These are phyloP conservation scores for Penicillium griseofulvum DNA, from an alignment of 2,329 filamentous ascomycete genomes.

Conservation along the genomic window DNA sequence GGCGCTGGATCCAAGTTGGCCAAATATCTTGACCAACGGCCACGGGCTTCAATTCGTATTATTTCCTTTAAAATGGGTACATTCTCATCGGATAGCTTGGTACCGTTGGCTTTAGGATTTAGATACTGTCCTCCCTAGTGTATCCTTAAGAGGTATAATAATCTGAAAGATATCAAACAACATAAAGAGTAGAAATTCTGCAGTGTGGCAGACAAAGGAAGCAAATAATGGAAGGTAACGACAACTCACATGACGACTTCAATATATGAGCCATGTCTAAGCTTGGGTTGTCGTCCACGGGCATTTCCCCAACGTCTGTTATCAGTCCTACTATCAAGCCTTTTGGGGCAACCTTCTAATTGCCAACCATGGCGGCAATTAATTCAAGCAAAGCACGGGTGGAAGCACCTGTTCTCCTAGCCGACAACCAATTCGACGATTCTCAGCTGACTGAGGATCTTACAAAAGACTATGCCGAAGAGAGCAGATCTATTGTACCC, in stretches of 20 bases:
- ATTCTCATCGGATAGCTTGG: too few species aligned
- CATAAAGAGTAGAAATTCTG: not conserved
- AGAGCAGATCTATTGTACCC: not conserved
- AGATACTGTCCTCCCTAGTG: not conserved
- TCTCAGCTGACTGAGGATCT: not conserved
- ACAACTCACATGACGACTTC: not conserved
- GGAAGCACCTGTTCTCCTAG: not conserved
- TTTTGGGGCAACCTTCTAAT: not conserved
- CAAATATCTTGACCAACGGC: not conserved
- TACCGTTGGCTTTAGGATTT: too few species aligned
- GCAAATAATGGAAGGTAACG: not conserved
- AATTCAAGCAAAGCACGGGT: not conserved
- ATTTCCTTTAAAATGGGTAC: too few species aligned
- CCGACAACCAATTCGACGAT: not conserved
- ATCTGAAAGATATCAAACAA: not conserved
- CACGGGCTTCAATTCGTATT: too few species aligned
- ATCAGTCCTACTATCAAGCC: not conserved
- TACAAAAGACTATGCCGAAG: not conserved
- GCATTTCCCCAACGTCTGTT: not conserved
- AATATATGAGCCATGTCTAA: not conserved
- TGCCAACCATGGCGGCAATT: not conserved
- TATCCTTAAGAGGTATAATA: not conserved
- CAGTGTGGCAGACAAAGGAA: not conserved
- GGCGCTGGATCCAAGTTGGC: not conserved
- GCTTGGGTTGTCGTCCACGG: not conserved